phyloP scores from a whole-genome alignment of 257 asterid genomes.

The Ajuga chamaepitys region DNA sequence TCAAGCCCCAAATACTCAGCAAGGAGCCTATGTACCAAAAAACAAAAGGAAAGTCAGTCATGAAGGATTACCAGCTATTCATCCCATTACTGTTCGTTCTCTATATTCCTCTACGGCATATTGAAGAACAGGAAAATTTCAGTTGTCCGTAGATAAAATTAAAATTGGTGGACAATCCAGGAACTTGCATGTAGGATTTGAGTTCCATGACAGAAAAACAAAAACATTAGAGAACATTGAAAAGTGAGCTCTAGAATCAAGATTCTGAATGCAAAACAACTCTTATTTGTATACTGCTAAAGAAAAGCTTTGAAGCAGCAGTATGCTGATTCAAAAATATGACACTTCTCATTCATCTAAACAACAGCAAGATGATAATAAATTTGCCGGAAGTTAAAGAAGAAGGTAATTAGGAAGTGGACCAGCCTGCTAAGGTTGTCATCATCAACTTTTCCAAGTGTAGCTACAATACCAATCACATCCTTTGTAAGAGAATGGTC shows the following conservation, averaged over 20 bases:
- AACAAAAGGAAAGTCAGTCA: conserved; percentile 1
- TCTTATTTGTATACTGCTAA: neutral
- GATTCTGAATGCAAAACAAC: neutral
- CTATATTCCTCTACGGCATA: neutral
- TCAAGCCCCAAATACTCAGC: conserved; percentile 67
- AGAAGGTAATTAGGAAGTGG: conserved; percentile 9
- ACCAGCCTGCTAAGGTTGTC: conserved; percentile 72
- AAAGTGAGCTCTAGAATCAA: neutral
- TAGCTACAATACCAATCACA: conserved; percentile 70
- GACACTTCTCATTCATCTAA: conserved; percentile 7
- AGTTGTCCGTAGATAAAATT: neutral
- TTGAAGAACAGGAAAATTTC: neutral
- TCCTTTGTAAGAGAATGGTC: conserved; percentile 46
- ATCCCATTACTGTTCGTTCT: neutral
- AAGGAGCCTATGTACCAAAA: conserved; percentile 46
- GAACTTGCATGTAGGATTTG: neutral
- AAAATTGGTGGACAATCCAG: neutral
- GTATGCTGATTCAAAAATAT: neutral
- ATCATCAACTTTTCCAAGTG: conserved; percentile 67
- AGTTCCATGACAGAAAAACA: conserved; percentile 1
- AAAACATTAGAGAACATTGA: neutral
- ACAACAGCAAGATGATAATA: neutral
- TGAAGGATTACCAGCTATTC: neutral
- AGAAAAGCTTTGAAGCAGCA: neutral
- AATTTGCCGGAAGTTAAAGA: conserved; percentile 2